Evolutionary conservation across 352 stramenopile genomes (phyloP), one percentile per base, ranked within the genome.

Genomic region (Phytophthora multivora): DNA sequence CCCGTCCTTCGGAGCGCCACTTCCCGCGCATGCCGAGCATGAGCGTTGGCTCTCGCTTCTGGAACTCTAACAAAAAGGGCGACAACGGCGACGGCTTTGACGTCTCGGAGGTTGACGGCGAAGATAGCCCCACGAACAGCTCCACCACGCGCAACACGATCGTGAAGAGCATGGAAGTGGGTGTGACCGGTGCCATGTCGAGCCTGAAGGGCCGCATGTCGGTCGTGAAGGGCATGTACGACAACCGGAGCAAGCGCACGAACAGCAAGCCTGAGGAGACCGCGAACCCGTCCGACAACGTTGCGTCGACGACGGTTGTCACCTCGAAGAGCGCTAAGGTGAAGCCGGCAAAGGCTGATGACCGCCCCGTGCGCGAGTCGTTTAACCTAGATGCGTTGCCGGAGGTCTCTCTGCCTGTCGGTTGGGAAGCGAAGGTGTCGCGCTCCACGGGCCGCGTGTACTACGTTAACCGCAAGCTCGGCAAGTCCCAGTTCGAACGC

Each of bases 391-490:
- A 95, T 35, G 85, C 86, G 40, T 59, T 95, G 49, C 84, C 84
- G 2, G 86, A 95, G 59, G 84, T 91, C 5, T 89, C 87, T 50
- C 58, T 95, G 33, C 87, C 87, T 1, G 77, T 89, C 18, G 85
- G 87, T 26, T 95, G 86, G 86, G 85, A 93, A 57, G 86, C 86
- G 60, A 95, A 95, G 79, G 84, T 95, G 46, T 92, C 81, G 28
- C 84, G 86, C 57, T 93, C 85, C 7, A 95, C 84, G 15, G 86
- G 86, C 13, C 85, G 86, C 40, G 86, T 95, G 53, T 95, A 95
- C 75, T 95, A 95, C 67, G 84, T 93, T 46, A 95, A 95, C 73
- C 85, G 84, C 56, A 91, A 91, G 79, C 76, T 93, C 6, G 82
- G 84, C 61, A 90, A 93, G 63, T 93, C 86, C 10, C 86, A 95